phyloP scores from a whole-genome alignment of 2,329 filamentous ascomycete species.

The Botryotinia convoluta region DNA sequence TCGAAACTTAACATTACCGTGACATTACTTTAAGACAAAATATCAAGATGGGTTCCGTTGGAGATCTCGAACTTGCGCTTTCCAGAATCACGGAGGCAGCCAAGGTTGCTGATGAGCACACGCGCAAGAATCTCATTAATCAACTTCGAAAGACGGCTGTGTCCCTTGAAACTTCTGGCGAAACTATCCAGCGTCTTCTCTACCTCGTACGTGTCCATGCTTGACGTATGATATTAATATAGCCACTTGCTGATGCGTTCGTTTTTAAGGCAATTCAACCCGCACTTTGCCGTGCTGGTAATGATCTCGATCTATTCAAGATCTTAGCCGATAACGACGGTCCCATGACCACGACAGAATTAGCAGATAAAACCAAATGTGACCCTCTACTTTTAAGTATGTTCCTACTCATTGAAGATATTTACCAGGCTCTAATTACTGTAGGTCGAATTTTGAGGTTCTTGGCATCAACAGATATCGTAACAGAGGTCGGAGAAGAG shows the following conservation, averaged over 20 bases:
- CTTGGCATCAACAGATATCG: not conserved
- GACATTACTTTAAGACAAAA: not conserved
- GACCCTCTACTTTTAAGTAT: not conserved
- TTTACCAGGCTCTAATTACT: not conserved
- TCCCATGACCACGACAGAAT: not conserved
- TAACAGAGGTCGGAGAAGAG: not conserved
- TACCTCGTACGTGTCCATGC: not conserved
- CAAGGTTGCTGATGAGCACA: not conserved
- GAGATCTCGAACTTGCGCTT: not conserved
- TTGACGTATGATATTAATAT: not conserved
- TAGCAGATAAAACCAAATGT: not conserved
- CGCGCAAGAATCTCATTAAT: not conserved
- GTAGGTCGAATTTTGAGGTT: conserved; percentile 1
- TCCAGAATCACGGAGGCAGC: not conserved
- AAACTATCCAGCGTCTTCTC: not conserved
- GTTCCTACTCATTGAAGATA: not conserved
- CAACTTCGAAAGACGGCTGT: not conserved
- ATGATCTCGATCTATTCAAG: not conserved
- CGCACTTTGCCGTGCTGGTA: not conserved
- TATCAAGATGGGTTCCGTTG: not conserved
- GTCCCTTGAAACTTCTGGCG: not conserved
- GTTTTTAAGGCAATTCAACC: not conserved
- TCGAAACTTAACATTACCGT: not conserved
- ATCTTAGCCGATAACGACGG: not conserved
- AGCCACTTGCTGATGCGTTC: not conserved